Conservation (phyloP, 352 stramenopile species). For the Pythium periplocum region DNA sequence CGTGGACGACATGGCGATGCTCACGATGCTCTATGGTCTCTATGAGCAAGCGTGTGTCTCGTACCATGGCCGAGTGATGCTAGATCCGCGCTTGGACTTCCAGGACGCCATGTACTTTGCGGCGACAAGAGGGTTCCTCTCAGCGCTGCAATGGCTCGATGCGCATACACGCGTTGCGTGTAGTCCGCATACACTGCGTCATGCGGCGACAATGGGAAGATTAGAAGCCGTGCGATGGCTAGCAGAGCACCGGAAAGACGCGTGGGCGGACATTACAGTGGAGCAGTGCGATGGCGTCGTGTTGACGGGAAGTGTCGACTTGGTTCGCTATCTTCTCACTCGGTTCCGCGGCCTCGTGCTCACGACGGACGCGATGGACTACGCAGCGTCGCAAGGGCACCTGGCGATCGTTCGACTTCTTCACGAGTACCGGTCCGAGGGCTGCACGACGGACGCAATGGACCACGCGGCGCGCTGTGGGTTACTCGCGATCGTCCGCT, state of each 20-base stretch:
- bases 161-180: neutral
- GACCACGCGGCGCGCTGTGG: slow-evolving; percentile 4
- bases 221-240: slow-evolving; percentile 3
- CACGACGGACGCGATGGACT: slow-evolving; percentile 6
- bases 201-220: slow-evolving; percentile 1
- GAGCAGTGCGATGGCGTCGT: slow-evolving; percentile 6
- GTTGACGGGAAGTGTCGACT: neutral
- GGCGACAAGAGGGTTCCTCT: neutral
- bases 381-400: neutral
- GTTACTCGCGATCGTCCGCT: slow-evolving; percentile 2
- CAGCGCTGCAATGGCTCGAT: slow-evolving; percentile 1
- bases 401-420: neutral
- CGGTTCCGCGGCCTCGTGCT: slow-evolving; percentile 3
- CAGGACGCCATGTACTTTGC: neutral
- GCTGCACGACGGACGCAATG: slow-evolving; percentile 5
- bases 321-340: neutral
- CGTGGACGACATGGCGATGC: slow-evolving; percentile 1
- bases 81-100: neutral
- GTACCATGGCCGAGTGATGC: neutral
- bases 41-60: neutral
- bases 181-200: neutral
- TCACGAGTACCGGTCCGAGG: neutral
- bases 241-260: slow-evolving; percentile 1
- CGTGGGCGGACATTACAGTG: neutral
- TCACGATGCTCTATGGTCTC: slow-evolving; percentile 1